Base-by-base conservation (phyloP, 176 grass and related monocot genomes). In the Elymus sibiricus region DNA sequence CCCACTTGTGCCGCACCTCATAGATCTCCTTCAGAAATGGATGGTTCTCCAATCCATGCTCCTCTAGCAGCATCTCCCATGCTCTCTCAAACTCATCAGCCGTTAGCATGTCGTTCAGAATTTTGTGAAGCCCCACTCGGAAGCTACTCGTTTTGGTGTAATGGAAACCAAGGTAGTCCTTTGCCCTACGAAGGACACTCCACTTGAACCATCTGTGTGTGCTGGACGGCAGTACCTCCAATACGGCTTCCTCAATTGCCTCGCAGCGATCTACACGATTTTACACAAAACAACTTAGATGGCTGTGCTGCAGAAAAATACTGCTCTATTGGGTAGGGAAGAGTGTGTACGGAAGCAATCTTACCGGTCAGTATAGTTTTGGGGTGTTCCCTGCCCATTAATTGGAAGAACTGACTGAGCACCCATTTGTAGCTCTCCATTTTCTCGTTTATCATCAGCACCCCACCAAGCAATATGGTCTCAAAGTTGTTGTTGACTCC, bases 41-140 rank as follows among this genome's bases (percentile, higher is more conserved):
- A 6, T 75, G 14, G 10, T 75, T 51, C 72, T 11, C 42, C 26
- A 75, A 29, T 17, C 72, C 72, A 28, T 75, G 16, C 43, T 49
- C 10, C 72, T 49, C 12, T 29, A 75, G 72, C 42, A 75, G 42
- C 25, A 75, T 75, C 43, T 3, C 72, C 43, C 72, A 75, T 29
- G 72, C 72, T 31, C 72, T 75, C 72, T 75, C 72, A 51, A 75
- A 75, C 72, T 75, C 72, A 75, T 75, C 72, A 75, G 25, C 15
- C 7, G 43, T 75, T 43, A 75, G 16, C 72, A 9, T 75, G 25
- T 29, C 72, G 25, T 75, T 47, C 22, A 75, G 7, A 75, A 51
- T 29, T 49, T 28, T 51, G 43, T 75, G 72, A 15, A 75, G 12
- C 40, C n/a, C 70, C 7, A 25, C n/a, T 74, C 70, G 24, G 70